phyloP scores from a whole-genome alignment of 495 filamentous ascomycete genomes.

The Daldinia caldariorum region DNA sequence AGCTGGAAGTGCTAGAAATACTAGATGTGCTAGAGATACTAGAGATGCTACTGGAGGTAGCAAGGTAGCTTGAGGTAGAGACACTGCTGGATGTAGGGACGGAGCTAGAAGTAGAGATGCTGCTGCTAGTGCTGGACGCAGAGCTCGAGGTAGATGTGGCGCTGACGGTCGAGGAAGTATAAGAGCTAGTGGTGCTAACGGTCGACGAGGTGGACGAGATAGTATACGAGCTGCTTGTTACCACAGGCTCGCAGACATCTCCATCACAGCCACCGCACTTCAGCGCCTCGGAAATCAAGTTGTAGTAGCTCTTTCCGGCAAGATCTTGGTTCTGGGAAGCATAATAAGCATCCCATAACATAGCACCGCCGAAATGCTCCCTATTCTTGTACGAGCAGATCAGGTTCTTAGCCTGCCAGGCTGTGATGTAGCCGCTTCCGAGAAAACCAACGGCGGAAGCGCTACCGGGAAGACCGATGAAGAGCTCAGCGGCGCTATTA shows the following conservation, averaged over 20 bases:
- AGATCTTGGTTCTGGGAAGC: slow-evolving; percentile 41
- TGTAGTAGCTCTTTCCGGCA: slow-evolving; percentile 45
- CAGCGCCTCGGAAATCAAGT: slow-evolving; percentile 41
- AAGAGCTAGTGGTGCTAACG: slow-evolving; percentile 4
- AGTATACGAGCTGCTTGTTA: slow-evolving; percentile 11
- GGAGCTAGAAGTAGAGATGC: slow-evolving; percentile 20
- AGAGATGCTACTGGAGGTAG: not conserved
- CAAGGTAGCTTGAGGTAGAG: slow-evolving; percentile 7
- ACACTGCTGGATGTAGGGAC: slow-evolving; percentile 18
- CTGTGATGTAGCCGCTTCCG: slow-evolving; percentile 49
- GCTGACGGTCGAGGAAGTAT: slow-evolving; percentile 4
- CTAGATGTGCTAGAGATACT: slow-evolving; percentile 15
- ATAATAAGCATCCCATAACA: slow-evolving; percentile 54
- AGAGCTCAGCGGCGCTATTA: slow-evolving; percentile 69
- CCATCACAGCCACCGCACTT: slow-evolving; percentile 35
- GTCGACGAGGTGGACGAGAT: slow-evolving; percentile 1
- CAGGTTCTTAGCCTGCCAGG: slow-evolving; percentile 31
- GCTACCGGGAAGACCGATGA: slow-evolving; percentile 71
- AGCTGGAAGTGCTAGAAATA: slow-evolving; percentile 13
- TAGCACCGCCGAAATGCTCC: slow-evolving; percentile 53
- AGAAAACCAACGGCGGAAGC: slow-evolving; percentile 39
- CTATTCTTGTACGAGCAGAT: slow-evolving; percentile 49
- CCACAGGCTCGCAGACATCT: slow-evolving; percentile 26
- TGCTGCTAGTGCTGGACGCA: slow-evolving; percentile 18
- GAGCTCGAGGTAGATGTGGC: slow-evolving; percentile 16